Conservation (phyloP, 805 yeast genomes). For the Cyberlindnera americana region DNA sequence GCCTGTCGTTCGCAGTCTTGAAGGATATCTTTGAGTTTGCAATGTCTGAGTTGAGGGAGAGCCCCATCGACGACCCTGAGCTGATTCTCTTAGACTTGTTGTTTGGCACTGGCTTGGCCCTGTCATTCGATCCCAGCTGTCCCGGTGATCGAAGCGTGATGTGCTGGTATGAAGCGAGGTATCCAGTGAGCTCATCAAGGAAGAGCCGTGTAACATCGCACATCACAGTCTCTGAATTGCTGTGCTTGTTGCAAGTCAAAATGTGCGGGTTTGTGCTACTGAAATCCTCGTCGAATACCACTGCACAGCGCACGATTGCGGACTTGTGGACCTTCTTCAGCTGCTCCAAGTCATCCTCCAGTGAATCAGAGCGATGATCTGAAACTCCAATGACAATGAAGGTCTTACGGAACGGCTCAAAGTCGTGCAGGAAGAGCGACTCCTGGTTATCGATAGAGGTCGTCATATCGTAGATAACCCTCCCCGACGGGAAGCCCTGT, state of each 20-base stretch:
- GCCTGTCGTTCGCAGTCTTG: conserved; percentile 32
- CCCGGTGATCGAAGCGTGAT: conserved; percentile 84
- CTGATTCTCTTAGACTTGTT: conserved; percentile 39
- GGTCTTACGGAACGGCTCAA: conserved; percentile 84
- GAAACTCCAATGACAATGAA: conserved; percentile 55
- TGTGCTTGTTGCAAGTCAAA: conserved; percentile 18
- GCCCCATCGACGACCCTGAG: conserved; percentile 24
- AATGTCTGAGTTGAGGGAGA: conserved; percentile 22
- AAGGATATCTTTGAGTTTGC: conserved; percentile 36
- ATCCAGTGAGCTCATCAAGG: conserved; percentile 58
- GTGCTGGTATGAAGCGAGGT: conserved; percentile 71
- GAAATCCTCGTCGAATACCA: conserved; percentile 42
- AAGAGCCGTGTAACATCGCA: conserved; percentile 71
- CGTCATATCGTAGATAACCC: conserved; percentile 56
- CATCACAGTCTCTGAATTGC: conserved; percentile 53
- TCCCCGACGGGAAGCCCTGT: conserved; percentile 78
- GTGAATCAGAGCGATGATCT: conserved; percentile 13
- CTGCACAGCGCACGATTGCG: conserved; percentile 49
- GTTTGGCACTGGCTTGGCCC: conserved; percentile 33
- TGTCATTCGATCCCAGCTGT: conserved; percentile 49
- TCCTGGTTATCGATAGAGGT: conserved; percentile 47
- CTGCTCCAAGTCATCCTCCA: conserved; percentile 31
- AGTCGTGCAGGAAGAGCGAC: conserved; percentile 70
- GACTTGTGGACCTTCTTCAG: conserved; percentile 47
- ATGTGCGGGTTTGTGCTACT: background rate